Conservation (phyloP, 495 filamentous ascomycete species). For the Talaromyces proteolyticus region DNA sequence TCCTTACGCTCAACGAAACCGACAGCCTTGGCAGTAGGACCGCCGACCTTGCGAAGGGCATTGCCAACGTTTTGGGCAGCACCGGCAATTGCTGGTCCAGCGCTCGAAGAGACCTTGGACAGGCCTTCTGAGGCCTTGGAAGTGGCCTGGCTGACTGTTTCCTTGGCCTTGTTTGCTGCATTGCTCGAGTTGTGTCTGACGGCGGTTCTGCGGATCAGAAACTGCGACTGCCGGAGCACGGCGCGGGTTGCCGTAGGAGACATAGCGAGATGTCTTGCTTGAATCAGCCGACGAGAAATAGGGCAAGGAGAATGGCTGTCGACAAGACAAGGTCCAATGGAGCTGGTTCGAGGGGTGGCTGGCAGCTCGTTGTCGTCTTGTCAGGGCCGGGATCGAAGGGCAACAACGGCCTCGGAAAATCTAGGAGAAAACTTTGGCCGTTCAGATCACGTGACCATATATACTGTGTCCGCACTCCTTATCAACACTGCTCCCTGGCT, state of each 20-base stretch:
- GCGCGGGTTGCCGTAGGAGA: conserved; percentile 46
- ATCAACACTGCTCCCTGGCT: too few species aligned
- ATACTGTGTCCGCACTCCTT: too few species aligned
- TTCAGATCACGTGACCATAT: conserved; percentile 6
- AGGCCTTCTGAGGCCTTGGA: conserved; percentile 82
- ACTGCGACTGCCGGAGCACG: conserved; percentile 56
- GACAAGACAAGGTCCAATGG: conserved; percentile 8
- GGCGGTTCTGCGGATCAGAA: conserved; percentile 49
- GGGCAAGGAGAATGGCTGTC: not conserved
- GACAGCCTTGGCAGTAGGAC: conserved; percentile 75
- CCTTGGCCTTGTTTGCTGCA: conserved; percentile 63
- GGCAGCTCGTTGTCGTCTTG: conserved; percentile 1
- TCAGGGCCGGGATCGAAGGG: conserved; percentile 3
- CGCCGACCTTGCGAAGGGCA: conserved; percentile 72
- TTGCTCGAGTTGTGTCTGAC: conserved; percentile 63
- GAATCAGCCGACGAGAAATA: conserved; percentile 8
- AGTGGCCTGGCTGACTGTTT: conserved; percentile 55
- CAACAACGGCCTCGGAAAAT: conserved; percentile 6
- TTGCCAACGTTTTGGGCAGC: conserved; percentile 58
- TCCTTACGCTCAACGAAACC: conserved; percentile 80
- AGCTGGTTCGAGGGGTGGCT: not conserved
- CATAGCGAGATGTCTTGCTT: conserved; percentile 27
- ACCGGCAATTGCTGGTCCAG: conserved; percentile 68
- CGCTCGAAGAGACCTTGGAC: conserved; percentile 72
- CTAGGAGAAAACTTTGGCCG: conserved; percentile 7